These are phyloP conservation scores for Marsdenia floribunda DNA, from an alignment of 257 asterid species.

Conservation along the genomic window DNA sequence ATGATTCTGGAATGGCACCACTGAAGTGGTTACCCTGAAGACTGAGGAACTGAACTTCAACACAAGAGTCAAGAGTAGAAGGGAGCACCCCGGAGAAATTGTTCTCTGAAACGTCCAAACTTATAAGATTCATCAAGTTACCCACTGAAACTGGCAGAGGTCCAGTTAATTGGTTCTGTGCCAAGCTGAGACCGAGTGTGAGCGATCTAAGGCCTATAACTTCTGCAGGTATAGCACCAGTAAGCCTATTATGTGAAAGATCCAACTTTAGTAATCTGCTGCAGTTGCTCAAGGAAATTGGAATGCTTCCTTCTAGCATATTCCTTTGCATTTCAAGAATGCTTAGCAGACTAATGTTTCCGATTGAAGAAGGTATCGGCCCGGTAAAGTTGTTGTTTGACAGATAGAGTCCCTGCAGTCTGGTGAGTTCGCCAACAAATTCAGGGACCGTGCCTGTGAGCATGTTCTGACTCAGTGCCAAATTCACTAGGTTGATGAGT, in stretches of 20 bases:
- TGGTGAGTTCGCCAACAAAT: conserved; percentile 2
- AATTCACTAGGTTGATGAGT: not conserved
- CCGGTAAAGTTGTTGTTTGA: not conserved
- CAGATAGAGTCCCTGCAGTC: conserved; percentile 2
- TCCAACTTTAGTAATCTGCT: not conserved
- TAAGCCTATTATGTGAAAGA: conserved; percentile 7
- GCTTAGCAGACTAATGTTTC: not conserved
- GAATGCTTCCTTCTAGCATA: conserved; percentile 6
- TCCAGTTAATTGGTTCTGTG: conserved; percentile 9
- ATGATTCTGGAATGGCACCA: not conserved
- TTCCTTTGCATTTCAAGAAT: conserved; percentile 7
- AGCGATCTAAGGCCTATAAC: conserved; percentile 6
- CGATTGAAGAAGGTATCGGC: conserved; percentile 4
- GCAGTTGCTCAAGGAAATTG: conserved; percentile 6
- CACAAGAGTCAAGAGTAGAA: not conserved
- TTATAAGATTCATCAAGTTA: not conserved
- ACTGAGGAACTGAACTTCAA: not conserved
- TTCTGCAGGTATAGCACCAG: not conserved
- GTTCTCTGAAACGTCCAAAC: conserved; percentile 4
- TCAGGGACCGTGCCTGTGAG: conserved; percentile 6
- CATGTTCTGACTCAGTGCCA: not conserved
- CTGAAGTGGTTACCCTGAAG: not conserved
- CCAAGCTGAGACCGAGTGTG: not conserved
- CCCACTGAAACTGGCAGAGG: not conserved
- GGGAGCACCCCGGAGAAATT: conserved; percentile 3